These are phyloP conservation scores for Neonectria sp. DNA, from an alignment of 2,329 filamentous ascomycete species.

Conservation along the genomic window DNA sequence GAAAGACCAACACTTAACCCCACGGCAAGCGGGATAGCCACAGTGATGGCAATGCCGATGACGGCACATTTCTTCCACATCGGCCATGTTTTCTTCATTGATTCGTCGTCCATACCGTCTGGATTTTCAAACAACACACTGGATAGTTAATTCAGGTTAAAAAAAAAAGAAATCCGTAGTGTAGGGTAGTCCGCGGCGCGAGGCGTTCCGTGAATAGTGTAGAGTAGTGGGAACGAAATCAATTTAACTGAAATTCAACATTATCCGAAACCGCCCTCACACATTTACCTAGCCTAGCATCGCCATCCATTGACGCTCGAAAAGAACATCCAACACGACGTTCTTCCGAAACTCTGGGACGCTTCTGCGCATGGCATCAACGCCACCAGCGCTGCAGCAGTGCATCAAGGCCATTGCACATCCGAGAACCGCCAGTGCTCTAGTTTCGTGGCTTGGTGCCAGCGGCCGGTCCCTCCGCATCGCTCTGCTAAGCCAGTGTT, in stretches of 20 bases:
- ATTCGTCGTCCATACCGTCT: neutral
- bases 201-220: neutral
- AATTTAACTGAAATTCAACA: neutral
- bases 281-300: neutral
- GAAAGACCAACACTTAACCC: conserved; percentile 60
- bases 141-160: too few species aligned
- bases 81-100: conserved; percentile 38
- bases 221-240: too few species aligned
- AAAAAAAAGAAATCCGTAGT: neutral
- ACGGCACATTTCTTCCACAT: conserved; percentile 51
- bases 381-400: too few species aligned
- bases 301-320: too few species aligned
- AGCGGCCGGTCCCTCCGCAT: too few species aligned
- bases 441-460: too few species aligned
- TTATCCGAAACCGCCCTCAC: neutral
- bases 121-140: too few species aligned
- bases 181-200: neutral
- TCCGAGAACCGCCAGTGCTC: too few species aligned
- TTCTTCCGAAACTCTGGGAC: too few species aligned
- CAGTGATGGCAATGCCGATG: conserved; percentile 54
- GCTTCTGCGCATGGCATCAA: too few species aligned
- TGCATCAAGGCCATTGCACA: too few species aligned
- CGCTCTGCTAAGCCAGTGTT: neutral
- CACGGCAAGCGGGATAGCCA: conserved; percentile 71
- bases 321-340: too few species aligned